Evolutionary conservation across 495 filamentous ascomycete genomes (phyloP), one percentile per base, ranked within the genome.

Genomic region (Penicillium herquei): DNA sequence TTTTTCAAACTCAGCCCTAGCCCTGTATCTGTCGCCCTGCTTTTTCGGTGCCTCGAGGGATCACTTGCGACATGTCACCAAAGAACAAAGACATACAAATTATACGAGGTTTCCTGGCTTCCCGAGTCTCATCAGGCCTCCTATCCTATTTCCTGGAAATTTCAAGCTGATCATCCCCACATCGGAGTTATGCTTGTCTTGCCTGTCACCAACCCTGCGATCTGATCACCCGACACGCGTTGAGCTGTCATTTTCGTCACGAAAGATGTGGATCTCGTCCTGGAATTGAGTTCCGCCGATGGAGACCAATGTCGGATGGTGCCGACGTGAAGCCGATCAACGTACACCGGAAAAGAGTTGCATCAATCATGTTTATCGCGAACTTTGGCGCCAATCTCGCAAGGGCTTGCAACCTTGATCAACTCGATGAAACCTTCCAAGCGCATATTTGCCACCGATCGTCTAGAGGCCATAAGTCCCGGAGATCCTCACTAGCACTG

Each of bases 1-100:
- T 26, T 47, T 43, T 32, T 11, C 34, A 51, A n/a, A 16, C 12
- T 8, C 32, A 33, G 46, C 14, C 41, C 51, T 61, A 57, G 54
- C 41, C 48, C 30, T 54, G 35, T 61, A 54, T 45, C 41, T 39
- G 16, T 39, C 21, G 2, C 39, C 21, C 55, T 49, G 9, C 17
- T 44, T 11, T 39, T 26, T 13, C 12, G 10, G 35, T 32, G 40
- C 21, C 9, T 34, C 18, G 17, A 13, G 18, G 26, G 14, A 11
- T 35, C 32, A 32, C 31, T 39, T 14, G 11, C 18, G 26, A 14
- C 10, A 46, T 7, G 3, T 44, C 26, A 17, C 18, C 26, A 44
- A 21, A 17, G 13, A 21, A 44, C n/a, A 44, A 21, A 26, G 17
- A 48, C 21, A 26, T 26, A 26, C 21, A 26, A 26, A 26, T 26